Conservation (phyloP, 176 grass and related monocot genomes). For the Phragmites australis region DNA sequence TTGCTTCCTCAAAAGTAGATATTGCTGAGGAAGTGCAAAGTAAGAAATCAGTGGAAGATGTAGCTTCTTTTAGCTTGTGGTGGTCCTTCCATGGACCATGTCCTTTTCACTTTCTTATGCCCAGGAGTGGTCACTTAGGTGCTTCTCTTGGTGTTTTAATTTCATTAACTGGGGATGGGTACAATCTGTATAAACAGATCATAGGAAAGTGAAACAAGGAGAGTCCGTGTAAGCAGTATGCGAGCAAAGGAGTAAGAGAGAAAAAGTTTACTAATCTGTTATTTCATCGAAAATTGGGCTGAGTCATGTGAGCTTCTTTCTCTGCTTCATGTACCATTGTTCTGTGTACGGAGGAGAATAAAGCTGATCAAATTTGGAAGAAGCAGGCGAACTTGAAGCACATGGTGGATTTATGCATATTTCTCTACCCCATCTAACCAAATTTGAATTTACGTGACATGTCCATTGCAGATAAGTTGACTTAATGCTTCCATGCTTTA, state of each 20-base stretch:
- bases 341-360: neutral
- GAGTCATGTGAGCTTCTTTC: neutral
- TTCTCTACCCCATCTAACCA: neutral
- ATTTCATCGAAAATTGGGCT: neutral
- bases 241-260: neutral
- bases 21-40: neutral
- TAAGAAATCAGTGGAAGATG: constrained; percentile 23
- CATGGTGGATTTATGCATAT: neutral
- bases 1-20: constrained; percentile 21
- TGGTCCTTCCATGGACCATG: constrained; percentile 9
- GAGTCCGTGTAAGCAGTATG: neutral
- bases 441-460: constrained; percentile 9
- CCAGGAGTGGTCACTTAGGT: constrained; percentile 2
- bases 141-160: neutral
- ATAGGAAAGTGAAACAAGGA: neutral
- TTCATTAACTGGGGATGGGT: neutral
- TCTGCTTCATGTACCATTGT: neutral
- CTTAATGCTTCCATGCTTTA: neutral
- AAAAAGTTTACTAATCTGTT: neutral
- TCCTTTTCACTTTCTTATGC: neutral
- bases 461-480: neutral
- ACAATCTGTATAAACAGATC: neutral
- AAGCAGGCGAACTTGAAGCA: neutral
- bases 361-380: constrained; percentile 10
- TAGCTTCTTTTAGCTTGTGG: constrained; percentile 35